phyloP scores from a whole-genome alignment of 1,139 yeast genomes.

The Yamadazyma dushanensis region DNA sequence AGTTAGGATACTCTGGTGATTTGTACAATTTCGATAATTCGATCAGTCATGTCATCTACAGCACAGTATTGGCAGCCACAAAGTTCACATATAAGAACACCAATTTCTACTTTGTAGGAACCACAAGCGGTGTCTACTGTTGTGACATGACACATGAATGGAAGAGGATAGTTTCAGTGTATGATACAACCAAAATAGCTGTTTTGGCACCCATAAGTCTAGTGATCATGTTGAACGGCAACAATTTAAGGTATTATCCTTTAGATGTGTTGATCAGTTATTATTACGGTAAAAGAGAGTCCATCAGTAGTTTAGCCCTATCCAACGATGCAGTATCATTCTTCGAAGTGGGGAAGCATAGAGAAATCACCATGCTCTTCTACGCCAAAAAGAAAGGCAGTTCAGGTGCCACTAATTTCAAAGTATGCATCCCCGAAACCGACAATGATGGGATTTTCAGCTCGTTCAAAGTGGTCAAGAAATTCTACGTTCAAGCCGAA shows the following conservation, averaged over 20 bases:
- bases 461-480: conserved; percentile 48
- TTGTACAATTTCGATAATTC: conserved; percentile 25
- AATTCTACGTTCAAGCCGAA: conserved; percentile 52
- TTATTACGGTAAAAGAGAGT: conserved; percentile 34
- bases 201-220: conserved; percentile 60
- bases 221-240: conserved; percentile 59
- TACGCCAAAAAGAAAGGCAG: conserved; percentile 51
- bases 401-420: conserved; percentile 47
- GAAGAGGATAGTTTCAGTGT: conserved; percentile 58
- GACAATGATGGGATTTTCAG: conserved; percentile 53
- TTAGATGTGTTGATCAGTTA: conserved; percentile 46
- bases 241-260: conserved; percentile 60
- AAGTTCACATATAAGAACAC: conserved; percentile 27
- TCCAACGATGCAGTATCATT: conserved; percentile 44
- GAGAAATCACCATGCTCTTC: conserved; percentile 58
- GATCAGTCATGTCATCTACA: conserved; percentile 26
- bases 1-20: conserved; percentile 28
- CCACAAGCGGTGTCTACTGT: conserved; percentile 44
- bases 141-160: conserved; percentile 54
- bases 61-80: conserved; percentile 29
- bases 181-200: conserved; percentile 59
- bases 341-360: conserved; percentile 63
- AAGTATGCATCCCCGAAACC: conserved; percentile 50
- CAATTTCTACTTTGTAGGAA: conserved; percentile 34
- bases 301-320: conserved; percentile 32